phyloP scores from a whole-genome alignment of 2,329 filamentous ascomycete genomes.

The Thielaviopsis euricoi region DNA sequence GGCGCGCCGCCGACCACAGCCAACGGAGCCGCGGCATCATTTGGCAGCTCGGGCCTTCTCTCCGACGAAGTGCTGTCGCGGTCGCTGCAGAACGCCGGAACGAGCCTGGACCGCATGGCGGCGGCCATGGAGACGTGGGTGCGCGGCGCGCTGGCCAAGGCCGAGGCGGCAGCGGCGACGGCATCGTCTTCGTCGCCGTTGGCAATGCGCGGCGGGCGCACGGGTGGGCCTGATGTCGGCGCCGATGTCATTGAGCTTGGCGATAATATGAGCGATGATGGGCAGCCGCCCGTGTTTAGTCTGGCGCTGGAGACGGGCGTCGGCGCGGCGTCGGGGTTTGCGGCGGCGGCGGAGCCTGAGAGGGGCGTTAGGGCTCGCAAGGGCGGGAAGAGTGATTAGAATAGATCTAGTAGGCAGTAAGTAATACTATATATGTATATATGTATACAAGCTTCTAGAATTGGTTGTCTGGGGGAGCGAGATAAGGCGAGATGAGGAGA shows the following conservation, averaged over 20 bases:
- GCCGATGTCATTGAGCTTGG: slow-evolving; percentile 57
- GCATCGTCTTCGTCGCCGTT: slow-evolving; percentile 17
- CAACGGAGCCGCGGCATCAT: slow-evolving; percentile 13
- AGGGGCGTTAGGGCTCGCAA: background rate
- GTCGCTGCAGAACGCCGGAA: slow-evolving; percentile 24
- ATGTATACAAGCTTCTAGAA: no score
- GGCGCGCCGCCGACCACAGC: slow-evolving; percentile 22
- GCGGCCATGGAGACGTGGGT: slow-evolving; percentile 84
- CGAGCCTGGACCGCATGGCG: slow-evolving; percentile 63
- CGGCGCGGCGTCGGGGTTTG: background rate
- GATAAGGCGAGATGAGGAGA: no score
- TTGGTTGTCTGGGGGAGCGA: no score
- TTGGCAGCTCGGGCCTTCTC: slow-evolving; percentile 20
- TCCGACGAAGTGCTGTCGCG: background rate
- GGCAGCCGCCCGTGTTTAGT: slow-evolving; percentile 16
- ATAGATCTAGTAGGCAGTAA: background rate
- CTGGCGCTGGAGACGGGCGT: background rate
- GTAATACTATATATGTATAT: background rate
- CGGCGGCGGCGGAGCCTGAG: background rate
- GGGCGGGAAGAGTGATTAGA: background rate
- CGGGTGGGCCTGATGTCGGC: background rate
- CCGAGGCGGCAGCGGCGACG: slow-evolving; percentile 14
- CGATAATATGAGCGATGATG: slow-evolving; percentile 43
- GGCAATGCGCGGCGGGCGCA: slow-evolving; percentile 23
- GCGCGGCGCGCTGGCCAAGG: slow-evolving; percentile 58